Evolutionary conservation across 257 asterid genomes (phyloP).

Genomic region (Plantago ovata): DNA sequence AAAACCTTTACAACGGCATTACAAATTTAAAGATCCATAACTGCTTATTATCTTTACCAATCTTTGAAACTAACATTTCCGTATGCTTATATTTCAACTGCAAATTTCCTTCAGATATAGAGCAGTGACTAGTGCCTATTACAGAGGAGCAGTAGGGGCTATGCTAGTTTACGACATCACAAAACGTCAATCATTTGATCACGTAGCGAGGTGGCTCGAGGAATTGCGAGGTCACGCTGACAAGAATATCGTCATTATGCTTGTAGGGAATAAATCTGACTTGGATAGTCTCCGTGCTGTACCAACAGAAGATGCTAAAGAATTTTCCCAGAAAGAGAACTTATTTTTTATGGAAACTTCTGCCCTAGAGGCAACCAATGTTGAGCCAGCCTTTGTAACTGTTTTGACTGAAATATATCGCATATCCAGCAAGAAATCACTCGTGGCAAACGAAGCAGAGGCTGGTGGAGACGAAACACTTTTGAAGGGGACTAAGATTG

Average conservation of each 20-base stretch:
- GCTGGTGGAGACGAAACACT: conserved; percentile 66
- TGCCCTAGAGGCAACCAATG: conserved; percentile 80
- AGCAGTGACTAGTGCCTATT: conserved; percentile 90
- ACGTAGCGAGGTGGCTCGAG: conserved; percentile 76
- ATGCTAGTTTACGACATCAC: conserved; percentile 85
- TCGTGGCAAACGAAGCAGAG: conserved; percentile 73
- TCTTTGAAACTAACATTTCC: not conserved
- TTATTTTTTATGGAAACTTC: conserved; percentile 89
- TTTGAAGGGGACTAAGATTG: conserved; percentile 65
- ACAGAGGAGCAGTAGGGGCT: conserved; percentile 95
- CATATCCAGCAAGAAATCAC: conserved; percentile 70
- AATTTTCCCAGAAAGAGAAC: conserved; percentile 74
- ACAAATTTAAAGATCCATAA: not conserved
- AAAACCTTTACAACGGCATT: not conserved
- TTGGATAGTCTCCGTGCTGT: conserved; percentile 58
- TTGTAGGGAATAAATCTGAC: conserved; percentile 86
- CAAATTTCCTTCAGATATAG: conserved; percentile 53
- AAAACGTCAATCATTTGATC: conserved; percentile 75
- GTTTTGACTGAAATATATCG: conserved; percentile 72
- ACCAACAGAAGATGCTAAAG: conserved; percentile 80
- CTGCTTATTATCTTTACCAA: not conserved
- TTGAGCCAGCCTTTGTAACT: conserved; percentile 68
- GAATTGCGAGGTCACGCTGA: conserved; percentile 81
- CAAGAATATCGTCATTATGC: conserved; percentile 75
- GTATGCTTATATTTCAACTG: conserved; percentile 21